Conservation (phyloP, 148 eudicot species). For the Nepenthes mirabilis region DNA sequence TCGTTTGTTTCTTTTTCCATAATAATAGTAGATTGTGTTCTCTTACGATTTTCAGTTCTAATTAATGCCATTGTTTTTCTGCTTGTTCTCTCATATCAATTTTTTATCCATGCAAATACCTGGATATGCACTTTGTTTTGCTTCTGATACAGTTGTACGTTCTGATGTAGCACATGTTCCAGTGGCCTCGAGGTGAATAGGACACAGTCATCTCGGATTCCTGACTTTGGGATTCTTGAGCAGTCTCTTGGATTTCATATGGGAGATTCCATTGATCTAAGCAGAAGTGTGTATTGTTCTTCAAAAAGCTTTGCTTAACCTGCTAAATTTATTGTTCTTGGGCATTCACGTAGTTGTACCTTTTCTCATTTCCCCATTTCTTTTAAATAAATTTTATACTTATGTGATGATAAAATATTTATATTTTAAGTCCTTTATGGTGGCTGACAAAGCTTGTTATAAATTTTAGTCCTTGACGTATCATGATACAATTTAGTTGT, state of each 20-base stretch:
- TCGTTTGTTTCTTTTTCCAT: too few relatives aligned
- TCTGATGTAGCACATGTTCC: slow-evolving; percentile 12
- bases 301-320: slow-evolving; percentile 1
- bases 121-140: neutral
- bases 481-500: too few relatives aligned
- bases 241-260: slow-evolving; percentile 54
- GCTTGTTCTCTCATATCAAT: neutral
- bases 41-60: too few relatives aligned
- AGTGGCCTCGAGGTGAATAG: slow-evolving; percentile 50
- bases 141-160: slow-evolving; percentile 1
- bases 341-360: too few relatives aligned
- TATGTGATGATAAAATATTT: neutral
- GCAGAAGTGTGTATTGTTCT: slow-evolving; percentile 41
- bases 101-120: neutral
- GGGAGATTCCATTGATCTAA: slow-evolving; percentile 45
- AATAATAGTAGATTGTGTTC: too few relatives aligned
- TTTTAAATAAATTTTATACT: neutral
- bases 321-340: neutral
- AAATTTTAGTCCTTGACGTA: too few relatives aligned
- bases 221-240: slow-evolving; percentile 45
- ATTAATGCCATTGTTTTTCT: too few relatives aligned
- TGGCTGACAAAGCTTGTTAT: too few relatives aligned
- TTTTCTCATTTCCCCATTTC: neutral
- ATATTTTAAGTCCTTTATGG: neutral
- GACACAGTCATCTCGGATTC: slow-evolving; percentile 27